Evolutionary conservation across 2,329 filamentous ascomycete species (phyloP).

Genomic region (Chrysosporium queenslandicum): DNA sequence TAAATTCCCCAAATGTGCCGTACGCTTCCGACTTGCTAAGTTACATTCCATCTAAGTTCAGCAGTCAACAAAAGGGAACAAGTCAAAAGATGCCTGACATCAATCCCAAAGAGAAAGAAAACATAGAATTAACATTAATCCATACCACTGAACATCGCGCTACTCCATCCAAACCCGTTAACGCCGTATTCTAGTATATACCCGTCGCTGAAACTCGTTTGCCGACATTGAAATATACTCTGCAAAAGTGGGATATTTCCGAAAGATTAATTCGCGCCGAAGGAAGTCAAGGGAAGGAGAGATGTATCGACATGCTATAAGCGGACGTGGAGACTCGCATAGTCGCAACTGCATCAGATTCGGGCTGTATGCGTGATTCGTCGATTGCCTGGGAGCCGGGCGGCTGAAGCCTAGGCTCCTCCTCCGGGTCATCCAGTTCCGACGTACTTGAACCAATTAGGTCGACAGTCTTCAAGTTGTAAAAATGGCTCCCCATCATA

Average conservation of each 20-base stretch:
- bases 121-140: not conserved
- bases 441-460: slow-evolving; percentile 94
- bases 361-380: too few relatives aligned
- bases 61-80: not conserved
- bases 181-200: slow-evolving; percentile 7
- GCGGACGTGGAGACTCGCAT: too few relatives aligned
- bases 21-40: not conserved
- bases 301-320: too few relatives aligned
- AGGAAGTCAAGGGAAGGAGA: not conserved
- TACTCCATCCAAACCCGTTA: not conserved
- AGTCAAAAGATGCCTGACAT: not conserved
- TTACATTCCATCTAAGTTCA: not conserved
- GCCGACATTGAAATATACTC: not conserved
- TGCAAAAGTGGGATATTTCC: not conserved
- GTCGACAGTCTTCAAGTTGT: slow-evolving; percentile 82
- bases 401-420: too few relatives aligned
- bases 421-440: slow-evolving; percentile 55
- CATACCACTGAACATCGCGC: not conserved
- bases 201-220: slow-evolving; percentile 4
- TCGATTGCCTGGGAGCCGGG: too few relatives aligned
- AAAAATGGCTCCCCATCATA: slow-evolving; percentile 82
- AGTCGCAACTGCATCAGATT: not conserved
- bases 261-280: not conserved
- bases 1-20: not conserved
- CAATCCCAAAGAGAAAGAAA: not conserved